phyloP scores from a whole-genome alignment of 2,329 filamentous ascomycete species.

The Ophiosphaerella herpotricha region DNA sequence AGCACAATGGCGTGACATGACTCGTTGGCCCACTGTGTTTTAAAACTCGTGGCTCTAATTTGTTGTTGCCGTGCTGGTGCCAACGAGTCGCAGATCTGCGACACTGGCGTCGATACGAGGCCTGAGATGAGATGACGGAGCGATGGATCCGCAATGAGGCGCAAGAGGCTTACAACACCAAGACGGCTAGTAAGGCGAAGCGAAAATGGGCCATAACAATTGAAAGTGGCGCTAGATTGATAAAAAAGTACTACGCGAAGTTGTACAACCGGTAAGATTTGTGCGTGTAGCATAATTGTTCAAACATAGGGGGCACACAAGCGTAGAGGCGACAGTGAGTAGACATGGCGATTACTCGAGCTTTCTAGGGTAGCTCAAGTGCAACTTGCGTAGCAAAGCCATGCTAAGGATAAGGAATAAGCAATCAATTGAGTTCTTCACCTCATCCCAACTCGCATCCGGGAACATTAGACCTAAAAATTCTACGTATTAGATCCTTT shows the following conservation, averaged over 20 bases:
- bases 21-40: no score
- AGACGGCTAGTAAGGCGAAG: not conserved
- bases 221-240: not conserved
- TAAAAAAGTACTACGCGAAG: not conserved
- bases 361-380: not conserved
- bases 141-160: not conserved
- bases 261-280: not conserved
- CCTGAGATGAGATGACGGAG: not conserved
- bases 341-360: conserved; percentile 1
- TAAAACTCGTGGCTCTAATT: no score
- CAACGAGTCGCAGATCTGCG: not conserved
- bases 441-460: not conserved
- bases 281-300: not conserved
- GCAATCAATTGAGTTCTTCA: not conserved
- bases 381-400: no score
- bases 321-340: not conserved
- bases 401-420: not conserved
- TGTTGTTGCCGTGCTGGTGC: not conserved
- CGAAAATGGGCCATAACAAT: not conserved
- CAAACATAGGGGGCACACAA: no score
- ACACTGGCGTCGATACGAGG: not conserved
- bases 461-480: not conserved
- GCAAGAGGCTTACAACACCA: no score
- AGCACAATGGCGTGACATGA: no score
- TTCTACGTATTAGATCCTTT: not conserved